Percentiles rank a stretch among this genome's conserved stretches.
These are phyloP conservation scores for Chlorella sp. DNA, from an alignment of 139 green algal species.

Conservation along the genomic window DNA sequence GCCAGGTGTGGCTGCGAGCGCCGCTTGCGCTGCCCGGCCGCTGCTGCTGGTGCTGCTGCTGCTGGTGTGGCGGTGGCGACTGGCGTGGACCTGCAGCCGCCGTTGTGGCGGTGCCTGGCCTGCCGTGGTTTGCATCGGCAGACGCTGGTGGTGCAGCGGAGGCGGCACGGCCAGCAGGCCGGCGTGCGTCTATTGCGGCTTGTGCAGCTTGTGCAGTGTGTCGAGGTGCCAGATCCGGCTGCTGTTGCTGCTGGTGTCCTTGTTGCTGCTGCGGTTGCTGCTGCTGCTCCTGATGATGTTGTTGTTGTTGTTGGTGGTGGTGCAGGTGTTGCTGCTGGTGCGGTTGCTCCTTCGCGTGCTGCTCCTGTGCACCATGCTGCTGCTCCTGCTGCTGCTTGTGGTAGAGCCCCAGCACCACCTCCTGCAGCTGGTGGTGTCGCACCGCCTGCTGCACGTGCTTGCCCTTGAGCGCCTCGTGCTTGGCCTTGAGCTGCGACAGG, in stretches of 20 bases:
- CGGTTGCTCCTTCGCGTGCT: not conserved
- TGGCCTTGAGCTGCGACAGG: not conserved
- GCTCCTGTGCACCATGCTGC: not conserved
- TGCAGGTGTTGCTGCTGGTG: not conserved
- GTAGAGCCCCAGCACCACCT: not conserved
- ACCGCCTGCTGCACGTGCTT: not conserved
- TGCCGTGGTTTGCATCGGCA: too few relatives aligned
- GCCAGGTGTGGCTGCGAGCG: too few relatives aligned
- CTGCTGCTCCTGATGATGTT: not conserved
- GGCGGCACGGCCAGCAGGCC: too few relatives aligned
- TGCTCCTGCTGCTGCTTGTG: not conserved
- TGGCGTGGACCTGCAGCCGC: too few relatives aligned
- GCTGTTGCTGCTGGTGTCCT: not conserved
- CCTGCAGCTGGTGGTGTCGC: not conserved
- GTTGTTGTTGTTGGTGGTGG: not conserved
- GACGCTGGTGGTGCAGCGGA: too few relatives aligned
- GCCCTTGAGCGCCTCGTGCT: not conserved
- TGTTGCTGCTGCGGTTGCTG: not conserved
- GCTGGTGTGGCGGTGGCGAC: too few relatives aligned
- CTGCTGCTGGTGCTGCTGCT: not conserved
- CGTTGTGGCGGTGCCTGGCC: too few relatives aligned
- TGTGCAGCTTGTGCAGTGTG: not conserved
- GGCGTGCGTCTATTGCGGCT: not conserved
- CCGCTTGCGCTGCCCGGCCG: too few relatives aligned
- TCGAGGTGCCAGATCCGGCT: not conserved